Evolutionary conservation across 2,329 filamentous ascomycete genomes (phyloP).

Genomic region (Phaeosphaeria sp.): DNA sequence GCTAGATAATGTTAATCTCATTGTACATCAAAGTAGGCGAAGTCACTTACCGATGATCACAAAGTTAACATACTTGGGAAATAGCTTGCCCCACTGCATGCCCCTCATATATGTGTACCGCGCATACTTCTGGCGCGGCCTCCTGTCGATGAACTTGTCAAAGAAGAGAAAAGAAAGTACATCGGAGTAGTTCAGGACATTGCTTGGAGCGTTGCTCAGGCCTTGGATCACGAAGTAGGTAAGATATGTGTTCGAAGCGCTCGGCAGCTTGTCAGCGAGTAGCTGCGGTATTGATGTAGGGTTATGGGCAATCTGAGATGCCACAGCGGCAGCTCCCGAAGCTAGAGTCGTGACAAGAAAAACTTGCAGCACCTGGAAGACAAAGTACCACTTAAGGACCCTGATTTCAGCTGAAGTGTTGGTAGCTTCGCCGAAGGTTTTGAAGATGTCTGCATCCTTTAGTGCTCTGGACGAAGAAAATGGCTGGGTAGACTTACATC

Average conservation of each 20-base stretch:
- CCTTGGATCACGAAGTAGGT: constrained; percentile 95
- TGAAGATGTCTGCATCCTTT: constrained; percentile 70
- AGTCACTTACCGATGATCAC: constrained; percentile 47
- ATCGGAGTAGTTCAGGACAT: constrained; percentile 75
- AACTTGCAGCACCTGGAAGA: constrained; percentile 88
- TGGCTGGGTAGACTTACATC: constrained; percentile 59
- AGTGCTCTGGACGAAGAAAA: not conserved
- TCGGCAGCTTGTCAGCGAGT: constrained; percentile 77
- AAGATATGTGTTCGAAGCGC: constrained; percentile 91
- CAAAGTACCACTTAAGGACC: constrained; percentile 90
- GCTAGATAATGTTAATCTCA: constrained; percentile 55
- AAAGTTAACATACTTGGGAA: constrained; percentile 50
- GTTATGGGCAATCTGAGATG: constrained; percentile 66
- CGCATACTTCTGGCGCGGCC: constrained; percentile 61
- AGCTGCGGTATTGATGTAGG: constrained; percentile 68
- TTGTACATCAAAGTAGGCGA: not conserved
- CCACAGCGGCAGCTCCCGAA: constrained; percentile 77
- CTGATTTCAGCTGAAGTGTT: constrained; percentile 82
- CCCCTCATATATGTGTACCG: constrained; percentile 40
- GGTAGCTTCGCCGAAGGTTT: constrained; percentile 79
- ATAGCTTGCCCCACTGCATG: constrained; percentile 50
- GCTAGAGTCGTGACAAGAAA: constrained; percentile 87
- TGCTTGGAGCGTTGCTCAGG: constrained; percentile 75
- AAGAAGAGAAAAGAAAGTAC: constrained; percentile 76
- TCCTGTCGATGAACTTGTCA: constrained; percentile 76